A percentile compares a stretch with the other conserved stretches of the same genome.
phyloP scores from a whole-genome alignment of 2,329 filamentous ascomycete genomes.

The Aureobasidium namibiae region DNA sequence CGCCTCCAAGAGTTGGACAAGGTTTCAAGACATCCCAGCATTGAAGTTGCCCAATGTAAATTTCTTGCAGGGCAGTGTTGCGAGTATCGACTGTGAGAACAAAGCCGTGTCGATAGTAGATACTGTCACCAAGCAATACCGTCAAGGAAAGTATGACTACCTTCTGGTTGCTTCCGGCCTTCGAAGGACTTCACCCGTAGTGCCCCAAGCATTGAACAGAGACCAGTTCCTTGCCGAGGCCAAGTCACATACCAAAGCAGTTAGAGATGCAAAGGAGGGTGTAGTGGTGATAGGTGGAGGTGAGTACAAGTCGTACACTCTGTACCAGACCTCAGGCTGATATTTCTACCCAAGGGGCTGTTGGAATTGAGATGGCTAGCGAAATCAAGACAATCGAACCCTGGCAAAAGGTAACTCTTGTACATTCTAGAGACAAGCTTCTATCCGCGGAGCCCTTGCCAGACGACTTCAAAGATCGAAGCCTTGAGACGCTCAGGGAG shows the following conservation, averaged over 20 bases:
- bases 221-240: conserved; percentile 58
- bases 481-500: conserved; percentile 51
- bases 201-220: conserved; percentile 56
- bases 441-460: conserved; percentile 67
- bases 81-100: conserved; percentile 48
- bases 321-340: neutral
- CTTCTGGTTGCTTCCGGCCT: conserved; percentile 66
- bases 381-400: conserved; percentile 65
- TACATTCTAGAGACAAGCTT: conserved; percentile 63
- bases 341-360: conserved; percentile 46
- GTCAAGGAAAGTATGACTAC: conserved; percentile 55
- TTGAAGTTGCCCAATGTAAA: conserved; percentile 55
- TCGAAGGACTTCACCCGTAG: conserved; percentile 61
- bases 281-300: conserved; percentile 69
- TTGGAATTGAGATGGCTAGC: conserved; percentile 74
- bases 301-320: conserved; percentile 18
- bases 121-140: conserved; percentile 20
- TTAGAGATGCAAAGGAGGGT: conserved; percentile 43
- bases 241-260: conserved; percentile 49
- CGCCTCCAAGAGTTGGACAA: conserved; percentile 61
- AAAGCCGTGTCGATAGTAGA: conserved; percentile 52
- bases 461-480: conserved; percentile 57
- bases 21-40: conserved; percentile 58
- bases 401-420: conserved; percentile 57
- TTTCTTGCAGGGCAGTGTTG: conserved; percentile 59